Percentiles rank a stretch among this genome's conserved stretches.
Evolutionary conservation across 306 rosid species (phyloP).

Genomic region (Sicyos edulis): DNA sequence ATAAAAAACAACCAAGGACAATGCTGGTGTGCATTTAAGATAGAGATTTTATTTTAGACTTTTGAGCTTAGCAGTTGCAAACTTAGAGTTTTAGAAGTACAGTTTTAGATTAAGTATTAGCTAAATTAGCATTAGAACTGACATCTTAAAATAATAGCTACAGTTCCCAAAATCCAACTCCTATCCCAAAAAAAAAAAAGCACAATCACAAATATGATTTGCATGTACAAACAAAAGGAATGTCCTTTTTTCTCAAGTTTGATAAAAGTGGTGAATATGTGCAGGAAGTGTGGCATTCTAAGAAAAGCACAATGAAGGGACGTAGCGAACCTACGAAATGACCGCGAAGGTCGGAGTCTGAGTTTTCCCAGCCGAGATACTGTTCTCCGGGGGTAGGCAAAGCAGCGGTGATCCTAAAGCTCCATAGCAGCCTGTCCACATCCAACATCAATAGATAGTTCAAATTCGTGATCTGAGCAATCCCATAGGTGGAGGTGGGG

Average conservation of each 20-base stretch:
- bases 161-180: background rate
- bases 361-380: conserved; percentile 62
- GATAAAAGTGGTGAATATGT: background rate
- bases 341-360: conserved; percentile 60
- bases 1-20: too few species aligned
- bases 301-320: conserved; percentile 10
- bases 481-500: conserved; percentile 39
- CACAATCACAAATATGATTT: background rate
- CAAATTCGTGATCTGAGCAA: conserved; percentile 66
- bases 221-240: background rate
- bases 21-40: too few species aligned
- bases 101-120: too few species aligned
- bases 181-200: background rate
- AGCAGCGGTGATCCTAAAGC: conserved; percentile 71
- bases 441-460: conserved; percentile 72
- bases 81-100: too few species aligned
- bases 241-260: background rate
- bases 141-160: background rate
- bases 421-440: conserved; percentile 68
- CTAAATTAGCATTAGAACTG: too few species aligned
- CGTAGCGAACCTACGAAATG: conserved; percentile 68
- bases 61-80: too few species aligned
- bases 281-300: background rate
- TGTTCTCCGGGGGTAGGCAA: conserved; percentile 55
- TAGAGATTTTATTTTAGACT: too few species aligned